phyloP scores from a whole-genome alignment of 768 basidiomycete species.

The Hygrophorus pudorinus region DNA sequence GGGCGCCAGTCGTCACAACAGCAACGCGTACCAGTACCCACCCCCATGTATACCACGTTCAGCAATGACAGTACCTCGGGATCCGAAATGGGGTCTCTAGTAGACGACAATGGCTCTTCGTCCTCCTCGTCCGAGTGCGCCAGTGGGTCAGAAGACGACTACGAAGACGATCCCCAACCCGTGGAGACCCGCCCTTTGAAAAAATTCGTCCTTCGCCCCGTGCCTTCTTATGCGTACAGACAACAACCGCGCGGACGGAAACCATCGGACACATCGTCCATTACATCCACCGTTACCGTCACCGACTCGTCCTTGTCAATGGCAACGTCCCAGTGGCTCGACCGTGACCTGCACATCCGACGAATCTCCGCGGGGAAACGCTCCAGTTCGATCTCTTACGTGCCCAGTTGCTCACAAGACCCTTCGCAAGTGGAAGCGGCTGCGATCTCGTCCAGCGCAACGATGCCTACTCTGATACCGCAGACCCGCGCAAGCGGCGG shows the following conservation, averaged over 20 bases:
- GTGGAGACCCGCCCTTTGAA: conserved; percentile 22
- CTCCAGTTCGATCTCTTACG: conserved; percentile 16
- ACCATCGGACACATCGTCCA: conserved; percentile 42
- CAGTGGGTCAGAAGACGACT: conserved; percentile 41
- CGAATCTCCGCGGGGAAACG: conserved; percentile 14
- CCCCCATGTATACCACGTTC: conserved; percentile 33
- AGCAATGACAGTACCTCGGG: conserved; percentile 32
- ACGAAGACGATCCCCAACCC: conserved; percentile 13
- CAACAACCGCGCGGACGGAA: conserved; percentile 26
- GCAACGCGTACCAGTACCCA: conserved; percentile 12
- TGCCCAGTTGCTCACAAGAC: neutral
- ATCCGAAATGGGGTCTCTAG: conserved; percentile 53
- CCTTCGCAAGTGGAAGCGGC: neutral
- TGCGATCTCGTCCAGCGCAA: conserved; percentile 22
- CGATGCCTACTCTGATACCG: conserved; percentile 23
- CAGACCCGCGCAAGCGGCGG: conserved; percentile 24
- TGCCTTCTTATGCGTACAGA: conserved; percentile 32
- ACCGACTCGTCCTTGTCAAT: conserved; percentile 22
- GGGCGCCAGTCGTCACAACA: conserved; percentile 16
- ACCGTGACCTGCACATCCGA: conserved; percentile 5
- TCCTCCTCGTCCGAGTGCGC: conserved; percentile 44
- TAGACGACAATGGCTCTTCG: conserved; percentile 54
- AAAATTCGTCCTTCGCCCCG: conserved; percentile 36
- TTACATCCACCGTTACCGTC: conserved; percentile 24
- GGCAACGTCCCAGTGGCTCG: conserved; percentile 12